Conservation (phyloP, 805 yeast genomes). For the Lipomyces japonicus region DNA sequence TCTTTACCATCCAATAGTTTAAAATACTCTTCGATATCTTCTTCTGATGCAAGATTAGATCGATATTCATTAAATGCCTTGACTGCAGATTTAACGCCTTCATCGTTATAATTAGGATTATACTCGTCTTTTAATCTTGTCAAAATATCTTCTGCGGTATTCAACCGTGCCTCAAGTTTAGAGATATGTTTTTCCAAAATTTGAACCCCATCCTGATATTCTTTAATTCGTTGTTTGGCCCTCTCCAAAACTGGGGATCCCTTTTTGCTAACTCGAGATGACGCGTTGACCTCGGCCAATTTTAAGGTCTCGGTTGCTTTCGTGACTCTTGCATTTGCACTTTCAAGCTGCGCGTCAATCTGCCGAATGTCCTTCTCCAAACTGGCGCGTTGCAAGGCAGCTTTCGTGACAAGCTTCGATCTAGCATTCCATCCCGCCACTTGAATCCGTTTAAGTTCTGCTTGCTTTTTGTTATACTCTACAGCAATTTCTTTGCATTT, state of each 20-base stretch:
- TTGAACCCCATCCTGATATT: constrained; percentile 17
- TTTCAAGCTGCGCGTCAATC: constrained; percentile 32
- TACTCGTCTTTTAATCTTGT: constrained; percentile 52
- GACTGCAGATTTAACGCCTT: constrained; percentile 75
- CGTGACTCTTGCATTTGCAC: constrained; percentile 19
- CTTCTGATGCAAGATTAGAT: constrained; percentile 29
- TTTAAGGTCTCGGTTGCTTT: constrained; percentile 37
- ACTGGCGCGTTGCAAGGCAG: constrained; percentile 29
- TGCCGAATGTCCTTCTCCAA: constrained; percentile 27
- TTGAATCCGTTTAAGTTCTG: constrained; percentile 28
- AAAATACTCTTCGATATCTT: not conserved
- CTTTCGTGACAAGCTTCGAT: constrained; percentile 35
- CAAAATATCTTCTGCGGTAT: constrained; percentile 40
- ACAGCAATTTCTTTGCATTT: constrained; percentile 51
- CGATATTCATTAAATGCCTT: constrained; percentile 38
- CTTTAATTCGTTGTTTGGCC: constrained; percentile 12
- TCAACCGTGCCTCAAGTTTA: constrained; percentile 18
- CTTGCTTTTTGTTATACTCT: constrained; percentile 37
- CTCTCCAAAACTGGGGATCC: constrained; percentile 16
- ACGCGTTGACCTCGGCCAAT: constrained; percentile 25
- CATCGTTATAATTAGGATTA: constrained; percentile 81
- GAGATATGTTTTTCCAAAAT: constrained; percentile 5
- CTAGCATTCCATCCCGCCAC: constrained; percentile 41
- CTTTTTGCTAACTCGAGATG: constrained; percentile 9
- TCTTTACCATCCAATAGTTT: constrained; percentile 1